Conservation (phyloP, 306 rosid genomes). For the Acacia melanoxylon region DNA sequence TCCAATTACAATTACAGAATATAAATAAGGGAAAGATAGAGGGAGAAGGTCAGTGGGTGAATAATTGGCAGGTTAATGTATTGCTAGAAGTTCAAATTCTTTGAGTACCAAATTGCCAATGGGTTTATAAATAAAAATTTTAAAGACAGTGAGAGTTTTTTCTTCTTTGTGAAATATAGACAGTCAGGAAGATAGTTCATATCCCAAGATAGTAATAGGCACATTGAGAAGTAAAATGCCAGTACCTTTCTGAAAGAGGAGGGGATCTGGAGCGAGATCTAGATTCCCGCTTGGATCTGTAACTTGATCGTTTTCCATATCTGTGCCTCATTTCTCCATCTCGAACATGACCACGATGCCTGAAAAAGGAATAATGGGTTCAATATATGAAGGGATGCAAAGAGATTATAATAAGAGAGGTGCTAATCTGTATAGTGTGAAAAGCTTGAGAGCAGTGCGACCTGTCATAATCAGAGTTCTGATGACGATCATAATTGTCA, state of each 20-base stretch:
- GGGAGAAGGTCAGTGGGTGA: background rate
- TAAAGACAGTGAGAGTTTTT: background rate
- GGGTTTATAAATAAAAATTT: background rate
- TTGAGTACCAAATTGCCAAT: background rate
- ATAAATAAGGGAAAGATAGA: background rate
- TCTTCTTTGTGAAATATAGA: background rate
- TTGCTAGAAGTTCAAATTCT: background rate
- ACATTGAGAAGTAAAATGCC: slow-evolving; percentile 21
- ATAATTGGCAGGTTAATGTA: background rate
- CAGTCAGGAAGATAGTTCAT: background rate
- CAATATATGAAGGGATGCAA: slow-evolving; percentile 11
- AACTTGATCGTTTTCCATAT: slow-evolving; percentile 48
- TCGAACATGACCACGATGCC: slow-evolving; percentile 46
- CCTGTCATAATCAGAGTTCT: slow-evolving; percentile 57
- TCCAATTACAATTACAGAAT: background rate
- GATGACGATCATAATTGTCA: slow-evolving; percentile 40
- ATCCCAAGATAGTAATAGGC: slow-evolving; percentile 21
- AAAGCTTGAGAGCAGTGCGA: slow-evolving; percentile 27
- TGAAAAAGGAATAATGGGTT: slow-evolving; percentile 28
- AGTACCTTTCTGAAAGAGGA: slow-evolving; percentile 54
- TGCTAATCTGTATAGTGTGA: background rate
- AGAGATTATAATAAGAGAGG: background rate
- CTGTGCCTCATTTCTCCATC: slow-evolving; percentile 59
- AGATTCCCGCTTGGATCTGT: slow-evolving; percentile 49
- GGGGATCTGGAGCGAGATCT: slow-evolving; percentile 62